phyloP scores from a whole-genome alignment of 805 yeast genomes.

The Zygosaccharomyces bisporus region DNA sequence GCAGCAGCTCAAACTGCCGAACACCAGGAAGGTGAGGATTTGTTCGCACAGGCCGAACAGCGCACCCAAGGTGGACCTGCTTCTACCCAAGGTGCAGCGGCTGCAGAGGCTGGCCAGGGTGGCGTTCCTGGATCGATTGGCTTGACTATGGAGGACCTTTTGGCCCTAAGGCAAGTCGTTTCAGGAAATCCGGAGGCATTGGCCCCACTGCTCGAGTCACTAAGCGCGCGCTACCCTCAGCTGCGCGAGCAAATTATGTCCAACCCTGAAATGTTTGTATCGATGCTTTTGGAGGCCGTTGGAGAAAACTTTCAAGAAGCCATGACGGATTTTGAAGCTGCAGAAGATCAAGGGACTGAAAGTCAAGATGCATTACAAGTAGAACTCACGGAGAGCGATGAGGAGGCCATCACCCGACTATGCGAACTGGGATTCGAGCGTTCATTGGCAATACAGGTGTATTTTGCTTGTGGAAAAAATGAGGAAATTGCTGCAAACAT shows the following conservation, averaged over 20 bases:
- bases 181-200: slow-evolving; percentile 85
- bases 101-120: slow-evolving; percentile 22
- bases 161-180: slow-evolving; percentile 68
- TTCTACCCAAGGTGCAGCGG: slow-evolving; percentile 22
- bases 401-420: slow-evolving; percentile 82
- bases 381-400: slow-evolving; percentile 75
- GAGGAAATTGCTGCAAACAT: slow-evolving; percentile 96
- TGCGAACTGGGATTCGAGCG: slow-evolving; percentile 93
- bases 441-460: slow-evolving; percentile 82
- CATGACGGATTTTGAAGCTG: slow-evolving; percentile 26
- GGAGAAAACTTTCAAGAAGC: slow-evolving; percentile 53
- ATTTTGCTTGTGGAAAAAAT: slow-evolving; percentile 96
- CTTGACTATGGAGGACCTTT: slow-evolving; percentile 44
- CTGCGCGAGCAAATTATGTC: slow-evolving; percentile 72
- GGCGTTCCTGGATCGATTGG: slow-evolving; percentile 42
- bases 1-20: slow-evolving; percentile 13
- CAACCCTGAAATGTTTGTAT: slow-evolving; percentile 86
- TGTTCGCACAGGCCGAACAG: slow-evolving; percentile 45
- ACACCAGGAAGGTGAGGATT: slow-evolving; percentile 28
- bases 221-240: slow-evolving; percentile 80
- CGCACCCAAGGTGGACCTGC: slow-evolving; percentile 31
- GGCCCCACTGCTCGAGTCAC: slow-evolving; percentile 75
- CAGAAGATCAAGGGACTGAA: slow-evolving; percentile 24
- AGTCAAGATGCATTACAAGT: slow-evolving; percentile 41
- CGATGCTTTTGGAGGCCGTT: slow-evolving; percentile 59